Base-by-base conservation (phyloP, 768 basidiomycete genomes). In the Hortiboletus campestris region DNA sequence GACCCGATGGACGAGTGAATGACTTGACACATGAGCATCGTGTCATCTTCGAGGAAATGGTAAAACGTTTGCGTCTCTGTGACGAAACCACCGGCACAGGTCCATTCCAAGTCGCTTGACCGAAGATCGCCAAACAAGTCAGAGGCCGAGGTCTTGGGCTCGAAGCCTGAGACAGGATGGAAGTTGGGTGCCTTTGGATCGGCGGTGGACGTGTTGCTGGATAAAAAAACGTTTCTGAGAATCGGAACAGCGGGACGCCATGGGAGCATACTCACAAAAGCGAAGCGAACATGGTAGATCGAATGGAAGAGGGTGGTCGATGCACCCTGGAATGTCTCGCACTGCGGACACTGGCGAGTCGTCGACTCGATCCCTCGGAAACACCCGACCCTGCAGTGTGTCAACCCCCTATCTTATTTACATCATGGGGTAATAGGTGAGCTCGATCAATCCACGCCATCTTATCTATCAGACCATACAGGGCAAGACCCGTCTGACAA, bases 41-140 rank as follows among this genome's bases (percentile, higher is more conserved):
- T 81, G 6, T 94, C 95, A 76, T 95, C 91, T 35, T 85, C 84
- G 9, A 89, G 78, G 63, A 88, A 80, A 43, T 86, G 77, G 72
- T 99, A 99, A 75, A 88, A 98, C 0, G 70, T 79, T 68, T 97
- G 93, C 0, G 96, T 97, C 72, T 98, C 97, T 0, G 94, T 88
- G 25, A 83, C 80, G 70, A 98, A 96, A 2, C 95, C 93, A 46
- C 84, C 78, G 0, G 84, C 76, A 70, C 90, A 93, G 31, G 83
- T 68, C 94, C 93, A 96, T 67, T 90, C 86, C 32, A 82, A 81
- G 71, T 96, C 94, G 63, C 80, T 80, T 19, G 80, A 74, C 61
- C 83, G 83, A 53, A 96, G 84, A 62, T 85, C 82, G n/a, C 91
- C 92, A 58, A 83, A 85, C 45, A 88, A 72, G 61, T 90, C 83